These are phyloP conservation scores for Achaetomiella virescens DNA, from an alignment of 495 filamentous ascomycete species.

Conservation along the genomic window DNA sequence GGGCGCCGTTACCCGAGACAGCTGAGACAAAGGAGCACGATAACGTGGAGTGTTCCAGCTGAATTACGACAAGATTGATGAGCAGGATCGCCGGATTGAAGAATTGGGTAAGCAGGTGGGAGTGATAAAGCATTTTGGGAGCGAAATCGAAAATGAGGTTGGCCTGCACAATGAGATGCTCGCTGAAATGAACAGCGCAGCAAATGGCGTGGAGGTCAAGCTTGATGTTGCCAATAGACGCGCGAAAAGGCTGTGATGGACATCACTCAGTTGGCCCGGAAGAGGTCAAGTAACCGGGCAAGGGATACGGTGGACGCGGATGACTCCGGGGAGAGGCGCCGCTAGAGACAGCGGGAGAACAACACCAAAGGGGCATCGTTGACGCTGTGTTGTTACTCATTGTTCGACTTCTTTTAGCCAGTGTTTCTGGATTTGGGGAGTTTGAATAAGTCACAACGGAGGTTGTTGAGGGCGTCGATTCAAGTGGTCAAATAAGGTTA, in stretches of 20 bases:
- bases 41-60: conserved; percentile 80
- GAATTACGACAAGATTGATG: conserved; percentile 73
- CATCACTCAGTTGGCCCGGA: conserved; percentile 17
- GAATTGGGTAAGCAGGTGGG: conserved; percentile 69
- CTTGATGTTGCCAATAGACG: conserved; percentile 76
- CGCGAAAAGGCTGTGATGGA: conserved; percentile 57
- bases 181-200: conserved; percentile 67
- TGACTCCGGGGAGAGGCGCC: neutral
- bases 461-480: too few species aligned
- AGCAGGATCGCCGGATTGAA: conserved; percentile 79
- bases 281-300: too few species aligned
- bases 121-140: conserved; percentile 78
- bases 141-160: conserved; percentile 79
- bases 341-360: neutral
- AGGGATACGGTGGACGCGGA: neutral
- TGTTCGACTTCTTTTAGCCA: conserved; percentile 21
- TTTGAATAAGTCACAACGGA: conserved; percentile 24
- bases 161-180: conserved; percentile 79
- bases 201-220: conserved; percentile 66
- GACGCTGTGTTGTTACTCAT: conserved; percentile 24
- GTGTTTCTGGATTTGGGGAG: conserved; percentile 22
- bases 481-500: too few species aligned
- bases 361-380: conserved; percentile 12
- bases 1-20: conserved; percentile 71
- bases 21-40: conserved; percentile 82